A percentile compares a stretch with the other conserved stretches of the same genome.
These are phyloP conservation scores for Allantophomopsis cytisporea DNA, from an alignment of 2,329 filamentous ascomycete species.

Conservation along the genomic window DNA sequence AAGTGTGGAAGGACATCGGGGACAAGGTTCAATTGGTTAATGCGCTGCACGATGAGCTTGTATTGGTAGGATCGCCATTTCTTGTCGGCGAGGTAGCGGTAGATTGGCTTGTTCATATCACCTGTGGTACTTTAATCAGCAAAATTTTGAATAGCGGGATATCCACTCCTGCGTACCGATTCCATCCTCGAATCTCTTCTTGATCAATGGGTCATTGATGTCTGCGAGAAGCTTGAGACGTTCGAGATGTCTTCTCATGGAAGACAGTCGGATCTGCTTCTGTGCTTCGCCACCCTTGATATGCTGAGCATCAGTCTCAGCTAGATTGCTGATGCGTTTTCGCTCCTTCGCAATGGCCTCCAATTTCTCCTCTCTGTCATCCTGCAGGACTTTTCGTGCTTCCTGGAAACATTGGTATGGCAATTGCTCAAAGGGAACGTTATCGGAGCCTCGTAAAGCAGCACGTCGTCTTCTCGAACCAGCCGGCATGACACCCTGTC, in stretches of 20 bases:
- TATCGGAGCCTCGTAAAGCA: conserved; percentile 49
- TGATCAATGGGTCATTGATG: conserved; percentile 88
- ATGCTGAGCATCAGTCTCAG: conserved; percentile 40
- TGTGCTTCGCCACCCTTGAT: conserved; percentile 47
- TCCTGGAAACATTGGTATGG: conserved; percentile 98
- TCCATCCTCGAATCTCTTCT: conserved; percentile 88
- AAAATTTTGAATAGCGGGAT: too few species aligned
- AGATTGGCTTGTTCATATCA: conserved; percentile 94
- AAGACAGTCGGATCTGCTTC: conserved; percentile 53
- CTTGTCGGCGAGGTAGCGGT: conserved; percentile 73
- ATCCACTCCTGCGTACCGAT: conserved; percentile 42
- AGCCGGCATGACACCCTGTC: conserved; percentile 55
- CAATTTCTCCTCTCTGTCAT: conserved; percentile 73
- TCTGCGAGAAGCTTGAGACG: conserved; percentile 79
- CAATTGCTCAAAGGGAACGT: conserved; percentile 76
- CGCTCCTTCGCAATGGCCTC: conserved; percentile 54
- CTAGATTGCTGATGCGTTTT: conserved; percentile 53
- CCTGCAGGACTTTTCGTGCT: conserved; percentile 68
- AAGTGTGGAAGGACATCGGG: conserved; percentile 79
- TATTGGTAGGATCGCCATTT: conserved; percentile 82
- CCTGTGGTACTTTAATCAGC: conserved; percentile 32
- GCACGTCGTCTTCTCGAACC: conserved; percentile 76
- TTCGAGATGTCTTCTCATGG: conserved; percentile 61
- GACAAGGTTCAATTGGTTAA: conserved; percentile 73
- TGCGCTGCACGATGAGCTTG: conserved; percentile 69